These are phyloP conservation scores for Jatropha podagrica DNA, from an alignment of 441 rosid species.

Conservation along the genomic window DNA sequence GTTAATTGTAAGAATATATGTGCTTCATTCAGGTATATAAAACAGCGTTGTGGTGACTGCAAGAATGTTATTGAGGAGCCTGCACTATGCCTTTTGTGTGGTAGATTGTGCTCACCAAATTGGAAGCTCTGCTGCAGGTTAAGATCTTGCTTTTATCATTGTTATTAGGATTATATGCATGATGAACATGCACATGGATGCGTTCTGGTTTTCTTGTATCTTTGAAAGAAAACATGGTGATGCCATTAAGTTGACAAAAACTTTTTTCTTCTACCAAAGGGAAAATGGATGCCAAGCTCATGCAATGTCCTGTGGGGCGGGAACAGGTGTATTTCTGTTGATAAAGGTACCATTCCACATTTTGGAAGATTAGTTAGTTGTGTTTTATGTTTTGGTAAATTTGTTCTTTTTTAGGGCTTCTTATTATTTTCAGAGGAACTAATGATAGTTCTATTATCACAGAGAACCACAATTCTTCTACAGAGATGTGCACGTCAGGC, in stretches of 20 bases:
- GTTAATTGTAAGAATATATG: conserved; percentile 19
- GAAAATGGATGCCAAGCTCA: conserved; percentile 72
- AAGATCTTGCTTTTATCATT: conserved; percentile 16
- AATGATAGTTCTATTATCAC: conserved; percentile 24
- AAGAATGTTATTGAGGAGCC: conserved; percentile 58
- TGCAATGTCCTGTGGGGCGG: conserved; percentile 86
- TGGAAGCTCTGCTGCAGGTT: conserved; percentile 98
- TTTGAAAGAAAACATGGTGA: background rate
- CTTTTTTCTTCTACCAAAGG: conserved; percentile 37
- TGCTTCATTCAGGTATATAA: conserved; percentile 67
- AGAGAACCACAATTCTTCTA: conserved; percentile 87
- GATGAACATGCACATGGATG: background rate
- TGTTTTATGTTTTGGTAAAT: conserved; percentile 4
- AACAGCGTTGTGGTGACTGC: conserved; percentile 73
- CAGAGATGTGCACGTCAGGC: conserved; percentile 91
- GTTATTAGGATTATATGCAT: conserved; percentile 17
- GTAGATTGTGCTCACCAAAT: conserved; percentile 80
- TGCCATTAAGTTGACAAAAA: conserved; percentile 5
- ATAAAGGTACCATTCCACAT: conserved; percentile 59
- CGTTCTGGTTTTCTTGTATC: conserved; percentile 2
- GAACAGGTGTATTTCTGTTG: conserved; percentile 84
- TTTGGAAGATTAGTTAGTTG: conserved; percentile 3
- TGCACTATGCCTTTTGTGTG: conserved; percentile 89
- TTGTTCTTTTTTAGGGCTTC: conserved; percentile 18
- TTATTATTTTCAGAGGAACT: conserved; percentile 15